Conservation (phyloP, 805 yeast genomes). For the Debaryomyces maramus region DNA sequence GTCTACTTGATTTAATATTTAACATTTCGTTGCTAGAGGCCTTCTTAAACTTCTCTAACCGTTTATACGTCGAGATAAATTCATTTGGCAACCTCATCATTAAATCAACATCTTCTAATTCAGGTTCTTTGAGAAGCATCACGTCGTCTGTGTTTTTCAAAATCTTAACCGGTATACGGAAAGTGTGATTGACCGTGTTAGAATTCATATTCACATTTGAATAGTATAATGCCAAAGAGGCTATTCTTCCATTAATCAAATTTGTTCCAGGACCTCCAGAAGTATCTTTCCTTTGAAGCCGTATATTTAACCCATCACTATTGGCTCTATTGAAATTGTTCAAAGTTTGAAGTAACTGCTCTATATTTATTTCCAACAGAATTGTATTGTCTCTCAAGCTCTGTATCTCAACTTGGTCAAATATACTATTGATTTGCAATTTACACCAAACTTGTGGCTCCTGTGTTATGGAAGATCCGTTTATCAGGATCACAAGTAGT, state of each 20-base stretch:
- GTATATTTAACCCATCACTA: conserved; percentile 49
- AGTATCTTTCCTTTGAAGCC: conserved; percentile 48
- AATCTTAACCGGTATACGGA: conserved; percentile 69
- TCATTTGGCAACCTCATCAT: conserved; percentile 53
- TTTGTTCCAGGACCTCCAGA: conserved; percentile 22
- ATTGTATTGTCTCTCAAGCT: conserved; percentile 56
- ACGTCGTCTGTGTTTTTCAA: conserved; percentile 55
- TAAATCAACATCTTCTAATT: conserved; percentile 52
- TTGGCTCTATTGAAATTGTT: conserved; percentile 55
- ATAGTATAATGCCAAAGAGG: conserved; percentile 56
- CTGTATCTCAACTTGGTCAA: conserved; percentile 51
- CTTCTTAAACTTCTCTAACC: conserved; percentile 66
- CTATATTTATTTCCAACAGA: conserved; percentile 61
- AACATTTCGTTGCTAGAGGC: conserved; percentile 42
- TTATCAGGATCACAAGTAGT: conserved; percentile 50
- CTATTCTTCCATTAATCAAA: conserved; percentile 37
- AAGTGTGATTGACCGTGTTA: conserved; percentile 59
- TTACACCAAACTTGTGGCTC: conserved; percentile 75
- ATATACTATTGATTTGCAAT: conserved; percentile 43
- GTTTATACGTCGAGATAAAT: conserved; percentile 52
- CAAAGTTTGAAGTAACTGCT: conserved; percentile 57
- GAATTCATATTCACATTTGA: conserved; percentile 44
- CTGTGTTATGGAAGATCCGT: conserved; percentile 38
- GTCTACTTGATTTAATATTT: conserved; percentile 48
- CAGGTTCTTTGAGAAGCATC: conserved; percentile 59